phyloP scores from a whole-genome alignment of 106 monocot species.

The Triglochin maritima region DNA sequence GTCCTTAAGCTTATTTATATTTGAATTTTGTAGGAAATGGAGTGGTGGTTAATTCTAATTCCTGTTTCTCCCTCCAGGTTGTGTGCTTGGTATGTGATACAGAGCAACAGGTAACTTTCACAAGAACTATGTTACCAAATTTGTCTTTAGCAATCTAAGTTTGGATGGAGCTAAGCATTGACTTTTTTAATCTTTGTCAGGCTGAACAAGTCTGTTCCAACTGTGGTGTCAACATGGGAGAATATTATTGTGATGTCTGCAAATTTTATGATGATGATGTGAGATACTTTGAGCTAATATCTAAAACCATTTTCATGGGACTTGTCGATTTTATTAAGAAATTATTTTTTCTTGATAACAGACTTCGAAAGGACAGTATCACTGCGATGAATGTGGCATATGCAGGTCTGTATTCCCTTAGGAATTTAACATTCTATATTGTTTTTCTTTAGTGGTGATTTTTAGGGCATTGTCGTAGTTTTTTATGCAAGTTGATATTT shows the following conservation, averaged over 20 bases:
- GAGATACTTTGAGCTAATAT: slow-evolving; percentile 8
- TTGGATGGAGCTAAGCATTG: not conserved
- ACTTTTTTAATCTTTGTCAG: slow-evolving; percentile 18
- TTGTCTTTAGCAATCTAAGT: not conserved
- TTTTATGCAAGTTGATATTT: not conserved
- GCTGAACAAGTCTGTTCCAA: slow-evolving; percentile 43
- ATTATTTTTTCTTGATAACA: slow-evolving; percentile 9
- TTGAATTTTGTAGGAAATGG: not conserved
- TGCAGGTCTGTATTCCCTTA: slow-evolving; percentile 33
- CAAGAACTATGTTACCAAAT: too few relatives aligned
- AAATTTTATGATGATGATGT: slow-evolving; percentile 88
- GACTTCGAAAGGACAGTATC: slow-evolving; percentile 53
- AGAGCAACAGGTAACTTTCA: slow-evolving; percentile 45
- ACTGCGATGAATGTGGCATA: slow-evolving; percentile 76
- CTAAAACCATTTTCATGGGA: not conserved
- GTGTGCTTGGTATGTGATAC: slow-evolving; percentile 74
- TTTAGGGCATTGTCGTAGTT: not conserved
- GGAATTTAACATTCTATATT: not conserved
- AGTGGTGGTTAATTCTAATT: not conserved
- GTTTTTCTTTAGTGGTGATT: not conserved
- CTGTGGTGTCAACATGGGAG: slow-evolving; percentile 88
- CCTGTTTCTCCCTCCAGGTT: slow-evolving; percentile 29
- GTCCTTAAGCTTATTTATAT: slow-evolving; percentile 1
- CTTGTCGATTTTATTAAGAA: not conserved
- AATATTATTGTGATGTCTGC: slow-evolving; percentile 64